Evolutionary conservation across 495 filamentous ascomycete genomes (phyloP).

Genomic region (Lepidopterella palustris): DNA sequence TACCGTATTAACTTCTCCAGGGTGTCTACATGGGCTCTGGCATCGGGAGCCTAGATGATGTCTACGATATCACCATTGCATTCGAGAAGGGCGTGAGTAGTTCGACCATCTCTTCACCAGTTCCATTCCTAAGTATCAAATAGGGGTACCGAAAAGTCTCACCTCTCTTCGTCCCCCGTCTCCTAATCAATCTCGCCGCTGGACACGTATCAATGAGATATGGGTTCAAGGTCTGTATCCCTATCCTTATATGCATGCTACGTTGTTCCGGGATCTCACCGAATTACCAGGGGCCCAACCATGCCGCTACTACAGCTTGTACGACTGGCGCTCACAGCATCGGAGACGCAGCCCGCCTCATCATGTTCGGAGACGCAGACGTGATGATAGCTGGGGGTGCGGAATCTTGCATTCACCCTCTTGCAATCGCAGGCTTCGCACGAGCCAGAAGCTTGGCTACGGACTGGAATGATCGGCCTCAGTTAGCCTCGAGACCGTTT

Average conservation of each 20-base stretch:
- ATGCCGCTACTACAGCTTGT: constrained; percentile 87
- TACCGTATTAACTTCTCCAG: constrained; percentile 29
- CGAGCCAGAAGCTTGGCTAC: constrained; percentile 80
- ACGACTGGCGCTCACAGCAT: constrained; percentile 93
- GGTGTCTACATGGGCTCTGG: constrained; percentile 94
- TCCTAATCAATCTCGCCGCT: constrained; percentile 90
- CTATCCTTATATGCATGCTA: not conserved
- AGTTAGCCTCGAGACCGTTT: constrained; percentile 75
- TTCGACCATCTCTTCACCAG: not conserved
- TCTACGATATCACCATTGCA: constrained; percentile 72
- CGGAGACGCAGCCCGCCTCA: constrained; percentile 85
- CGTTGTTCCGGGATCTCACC: not conserved
- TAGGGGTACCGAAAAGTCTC: constrained; percentile 89
- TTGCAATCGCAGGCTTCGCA: constrained; percentile 87
- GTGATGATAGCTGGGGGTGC: constrained; percentile 92
- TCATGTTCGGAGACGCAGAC: constrained; percentile 81
- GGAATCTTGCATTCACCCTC: constrained; percentile 92
- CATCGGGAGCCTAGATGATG: constrained; percentile 87
- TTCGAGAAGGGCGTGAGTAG: constrained; percentile 62
- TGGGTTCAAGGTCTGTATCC: constrained; percentile 57
- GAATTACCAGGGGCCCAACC: constrained; percentile 68
- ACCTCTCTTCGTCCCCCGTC: constrained; percentile 82
- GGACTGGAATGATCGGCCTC: constrained; percentile 66
- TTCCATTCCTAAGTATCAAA: not conserved
- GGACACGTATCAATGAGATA: constrained; percentile 92